Evolutionary conservation across 2,329 filamentous ascomycete genomes (phyloP).

Genomic region (Leptoxyphium fumago): DNA sequence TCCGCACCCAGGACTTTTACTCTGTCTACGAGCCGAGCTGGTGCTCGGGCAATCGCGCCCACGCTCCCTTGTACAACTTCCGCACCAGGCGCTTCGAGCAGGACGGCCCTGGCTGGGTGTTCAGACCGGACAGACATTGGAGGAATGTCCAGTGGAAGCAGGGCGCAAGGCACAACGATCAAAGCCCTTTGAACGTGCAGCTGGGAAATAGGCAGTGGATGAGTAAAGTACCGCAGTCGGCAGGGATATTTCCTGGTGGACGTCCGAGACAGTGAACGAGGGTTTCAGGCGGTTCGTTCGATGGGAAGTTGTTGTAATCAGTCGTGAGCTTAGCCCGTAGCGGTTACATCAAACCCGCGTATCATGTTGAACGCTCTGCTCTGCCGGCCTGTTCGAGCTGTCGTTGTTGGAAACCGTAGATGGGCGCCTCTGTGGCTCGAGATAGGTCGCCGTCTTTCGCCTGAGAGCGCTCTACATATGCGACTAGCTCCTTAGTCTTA

Average conservation of each 20-base stretch:
- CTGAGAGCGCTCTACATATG: conserved; percentile 22
- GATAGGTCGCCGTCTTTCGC: conserved; percentile 23
- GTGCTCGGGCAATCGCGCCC: not conserved
- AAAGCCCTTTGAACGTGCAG: conserved; percentile 4
- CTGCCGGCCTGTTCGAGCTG: not conserved
- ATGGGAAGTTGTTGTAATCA: too few species aligned
- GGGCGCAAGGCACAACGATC: conserved; percentile 3
- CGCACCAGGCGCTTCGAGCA: conserved; percentile 12
- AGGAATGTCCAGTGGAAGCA: conserved; percentile 15
- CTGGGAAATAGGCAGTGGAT: conserved; percentile 8
- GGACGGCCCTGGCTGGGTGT: conserved; percentile 3
- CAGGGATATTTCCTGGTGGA: conserved; percentile 13
- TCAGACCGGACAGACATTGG: conserved; percentile 9
- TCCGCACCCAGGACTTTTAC: conserved; percentile 18
- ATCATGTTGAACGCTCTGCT: too few species aligned
- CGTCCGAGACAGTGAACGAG: conserved; percentile 8
- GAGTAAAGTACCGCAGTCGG: conserved; percentile 10
- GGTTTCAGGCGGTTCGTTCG: too few species aligned
- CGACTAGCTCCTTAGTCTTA: conserved; percentile 22
- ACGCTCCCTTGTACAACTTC: conserved; percentile 13
- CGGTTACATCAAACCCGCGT: too few species aligned
- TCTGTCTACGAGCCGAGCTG: conserved; percentile 5
- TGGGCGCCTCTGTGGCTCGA: conserved; percentile 18
- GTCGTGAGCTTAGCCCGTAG: too few species aligned
- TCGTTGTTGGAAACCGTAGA: conserved; percentile 22